Evolutionary conservation across 345 rosid species (phyloP).

Genomic region (Luvunga scandens): DNA sequence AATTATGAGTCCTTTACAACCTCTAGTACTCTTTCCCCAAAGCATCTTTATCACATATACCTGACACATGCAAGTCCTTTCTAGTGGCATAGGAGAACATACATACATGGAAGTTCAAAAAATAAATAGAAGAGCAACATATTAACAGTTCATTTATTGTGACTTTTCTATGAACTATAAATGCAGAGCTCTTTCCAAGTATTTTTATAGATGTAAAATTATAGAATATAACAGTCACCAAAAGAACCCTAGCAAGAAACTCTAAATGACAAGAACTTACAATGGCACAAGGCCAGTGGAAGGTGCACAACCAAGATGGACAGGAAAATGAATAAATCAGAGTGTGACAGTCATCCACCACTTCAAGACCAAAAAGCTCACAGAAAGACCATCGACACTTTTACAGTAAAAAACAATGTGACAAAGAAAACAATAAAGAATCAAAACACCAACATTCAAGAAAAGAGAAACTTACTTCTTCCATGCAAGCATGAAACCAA

Average conservation of each 20-base stretch:
- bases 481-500: constrained; percentile 7
- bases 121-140: not conserved
- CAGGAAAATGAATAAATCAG: not conserved
- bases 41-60: not conserved
- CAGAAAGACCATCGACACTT: not conserved
- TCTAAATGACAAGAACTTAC: not conserved
- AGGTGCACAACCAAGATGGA: not conserved
- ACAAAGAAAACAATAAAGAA: not conserved
- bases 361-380: not conserved
- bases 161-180: not conserved
- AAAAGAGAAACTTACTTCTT: constrained; percentile 27
- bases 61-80: not conserved
- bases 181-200: not conserved
- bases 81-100: not conserved
- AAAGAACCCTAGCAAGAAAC: no score
- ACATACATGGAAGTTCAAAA: not conserved
- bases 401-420: not conserved
- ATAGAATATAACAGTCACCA: not conserved
- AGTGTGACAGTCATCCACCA: not conserved
- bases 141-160: not conserved
- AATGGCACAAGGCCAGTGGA: not conserved
- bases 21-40: not conserved
- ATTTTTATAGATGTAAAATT: not conserved
- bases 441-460: not conserved
- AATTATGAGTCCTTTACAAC: not conserved